Evolutionary conservation across 1,139 yeast species (phyloP).

Genomic region (Sugiyamaella pinicola): DNA sequence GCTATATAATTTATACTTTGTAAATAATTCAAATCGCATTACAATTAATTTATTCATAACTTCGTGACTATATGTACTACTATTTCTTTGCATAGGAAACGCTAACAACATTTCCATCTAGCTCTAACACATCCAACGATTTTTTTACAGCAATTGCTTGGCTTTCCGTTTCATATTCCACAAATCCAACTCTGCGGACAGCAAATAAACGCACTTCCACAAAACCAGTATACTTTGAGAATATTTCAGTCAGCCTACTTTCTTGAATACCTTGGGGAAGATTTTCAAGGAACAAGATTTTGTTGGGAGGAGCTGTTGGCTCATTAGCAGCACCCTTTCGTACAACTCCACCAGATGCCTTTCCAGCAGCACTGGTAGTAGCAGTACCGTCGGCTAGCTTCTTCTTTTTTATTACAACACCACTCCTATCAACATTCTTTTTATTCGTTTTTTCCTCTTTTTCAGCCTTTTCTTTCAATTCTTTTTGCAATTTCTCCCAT

Average conservation of each 20-base stretch:
- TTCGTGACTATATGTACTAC: slow-evolving; percentile 11
- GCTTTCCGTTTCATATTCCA: slow-evolving; percentile 66
- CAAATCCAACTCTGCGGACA: slow-evolving; percentile 71
- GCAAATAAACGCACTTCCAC: slow-evolving; percentile 66
- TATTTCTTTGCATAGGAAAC: slow-evolving; percentile 58
- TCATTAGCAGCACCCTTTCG: slow-evolving; percentile 28
- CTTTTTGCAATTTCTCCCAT: slow-evolving; percentile 40
- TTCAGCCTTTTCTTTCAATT: slow-evolving; percentile 36
- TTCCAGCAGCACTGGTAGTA: slow-evolving; percentile 32
- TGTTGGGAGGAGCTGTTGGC: slow-evolving; percentile 61
- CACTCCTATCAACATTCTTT: slow-evolving; percentile 20
- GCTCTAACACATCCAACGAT: slow-evolving; percentile 42
- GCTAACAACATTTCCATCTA: slow-evolving; percentile 44
- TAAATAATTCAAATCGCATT: slow-evolving; percentile 14
- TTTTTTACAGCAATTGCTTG: slow-evolving; percentile 52
- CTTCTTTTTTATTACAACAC: slow-evolving; percentile 28
- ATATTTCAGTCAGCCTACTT: slow-evolving; percentile 50
- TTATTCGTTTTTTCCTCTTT: slow-evolving; percentile 36
- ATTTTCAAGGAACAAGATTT: slow-evolving; percentile 66
- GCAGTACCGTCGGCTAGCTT: slow-evolving; percentile 31
- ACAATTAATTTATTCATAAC: slow-evolving; percentile 15
- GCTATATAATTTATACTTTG: slow-evolving; percentile 15
- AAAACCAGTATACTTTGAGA: slow-evolving; percentile 59
- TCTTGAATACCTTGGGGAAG: slow-evolving; percentile 53
- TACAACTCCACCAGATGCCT: slow-evolving; percentile 29